Evolutionary conservation across 331 rosid genomes (phyloP).

Genomic region (Acacia concinna): DNA sequence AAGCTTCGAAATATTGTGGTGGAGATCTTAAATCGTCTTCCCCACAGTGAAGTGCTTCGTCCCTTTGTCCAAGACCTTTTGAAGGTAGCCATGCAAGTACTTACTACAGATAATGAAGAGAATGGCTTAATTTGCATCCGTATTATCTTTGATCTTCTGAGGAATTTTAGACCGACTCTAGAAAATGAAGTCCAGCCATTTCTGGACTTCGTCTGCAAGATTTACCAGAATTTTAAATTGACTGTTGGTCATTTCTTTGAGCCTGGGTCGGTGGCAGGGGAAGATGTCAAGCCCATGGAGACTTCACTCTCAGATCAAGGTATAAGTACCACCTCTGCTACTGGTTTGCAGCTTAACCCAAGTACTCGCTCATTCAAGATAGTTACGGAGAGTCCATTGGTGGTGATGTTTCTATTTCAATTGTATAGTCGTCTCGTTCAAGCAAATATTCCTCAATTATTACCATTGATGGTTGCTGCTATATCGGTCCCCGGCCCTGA

Average conservation of each 20-base stretch:
- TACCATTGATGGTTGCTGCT: constrained; percentile 20
- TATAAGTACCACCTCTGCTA: constrained; percentile 10
- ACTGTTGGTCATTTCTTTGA: constrained; percentile 72
- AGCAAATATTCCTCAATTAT: constrained; percentile 11
- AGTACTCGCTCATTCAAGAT: constrained; percentile 22
- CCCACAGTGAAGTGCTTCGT: constrained; percentile 18
- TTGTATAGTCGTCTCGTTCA: constrained; percentile 16
- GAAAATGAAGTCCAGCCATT: constrained; percentile 18
- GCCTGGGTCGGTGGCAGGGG: constrained; percentile 28
- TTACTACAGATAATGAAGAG: constrained; percentile 44
- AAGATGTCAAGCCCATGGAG: constrained; percentile 16
- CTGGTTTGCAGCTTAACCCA: constrained; percentile 17
- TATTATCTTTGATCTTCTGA: constrained; percentile 44
- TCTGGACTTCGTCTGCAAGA: constrained; percentile 46
- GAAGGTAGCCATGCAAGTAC: constrained; percentile 15
- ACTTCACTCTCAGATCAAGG: constrained; percentile 20
- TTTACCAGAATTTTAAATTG: constrained; percentile 61
- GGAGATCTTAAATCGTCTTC: constrained; percentile 20
- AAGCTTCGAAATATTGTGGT: constrained; percentile 26
- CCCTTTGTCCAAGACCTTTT: constrained; percentile 22
- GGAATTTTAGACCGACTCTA: constrained; percentile 21
- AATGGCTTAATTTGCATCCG: constrained; percentile 68
- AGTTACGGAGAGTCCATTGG: constrained; percentile 22
- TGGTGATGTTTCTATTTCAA: constrained; percentile 18
- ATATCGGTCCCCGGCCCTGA: constrained; percentile 21